A percentile compares a stretch with the other conserved stretches of the same genome.
Evolutionary conservation across 192 early-diverging fungal genomes (phyloP).

Genomic region (Funneliformis geosporum): DNA sequence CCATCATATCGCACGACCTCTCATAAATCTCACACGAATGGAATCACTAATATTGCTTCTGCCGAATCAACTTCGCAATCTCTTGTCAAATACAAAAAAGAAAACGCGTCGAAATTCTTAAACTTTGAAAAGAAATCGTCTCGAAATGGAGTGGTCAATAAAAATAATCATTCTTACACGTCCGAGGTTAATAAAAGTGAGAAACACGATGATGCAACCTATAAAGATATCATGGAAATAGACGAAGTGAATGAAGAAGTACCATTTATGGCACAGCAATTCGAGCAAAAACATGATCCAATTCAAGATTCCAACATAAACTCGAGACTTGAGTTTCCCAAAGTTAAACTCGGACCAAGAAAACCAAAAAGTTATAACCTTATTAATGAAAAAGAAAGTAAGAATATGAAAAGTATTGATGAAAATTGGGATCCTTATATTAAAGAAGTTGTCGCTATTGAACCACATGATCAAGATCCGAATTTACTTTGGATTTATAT

Average conservation of each 20-base stretch:
- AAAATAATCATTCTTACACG: not conserved
- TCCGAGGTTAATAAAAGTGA: not conserved
- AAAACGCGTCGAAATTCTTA: not conserved
- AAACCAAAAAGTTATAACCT: not conserved
- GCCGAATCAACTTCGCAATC: not conserved
- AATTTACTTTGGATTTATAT: not conserved
- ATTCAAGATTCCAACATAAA: not conserved
- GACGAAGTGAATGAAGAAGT: not conserved
- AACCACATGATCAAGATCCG: not conserved
- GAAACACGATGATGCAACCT: not conserved
- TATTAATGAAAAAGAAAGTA: not conserved
- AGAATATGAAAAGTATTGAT: not conserved
- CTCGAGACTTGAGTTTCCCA: not conserved
- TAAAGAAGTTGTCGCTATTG: not conserved
- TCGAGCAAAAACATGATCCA: not conserved
- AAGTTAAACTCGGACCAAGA: not conserved
- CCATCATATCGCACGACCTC: not conserved
- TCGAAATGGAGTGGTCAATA: not conserved
- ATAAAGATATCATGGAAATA: not conserved
- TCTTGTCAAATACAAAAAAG: not conserved
- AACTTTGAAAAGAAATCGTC: not conserved
- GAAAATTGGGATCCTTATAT: not conserved
- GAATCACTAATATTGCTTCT: not conserved
- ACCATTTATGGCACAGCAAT: too few species aligned
- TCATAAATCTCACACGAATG: not conserved